Percentiles rank a stretch among this genome's conserved stretches.
Conservation (phyloP, 768 basidiomycete genomes). For the Candolleomyces efflorescens region DNA sequence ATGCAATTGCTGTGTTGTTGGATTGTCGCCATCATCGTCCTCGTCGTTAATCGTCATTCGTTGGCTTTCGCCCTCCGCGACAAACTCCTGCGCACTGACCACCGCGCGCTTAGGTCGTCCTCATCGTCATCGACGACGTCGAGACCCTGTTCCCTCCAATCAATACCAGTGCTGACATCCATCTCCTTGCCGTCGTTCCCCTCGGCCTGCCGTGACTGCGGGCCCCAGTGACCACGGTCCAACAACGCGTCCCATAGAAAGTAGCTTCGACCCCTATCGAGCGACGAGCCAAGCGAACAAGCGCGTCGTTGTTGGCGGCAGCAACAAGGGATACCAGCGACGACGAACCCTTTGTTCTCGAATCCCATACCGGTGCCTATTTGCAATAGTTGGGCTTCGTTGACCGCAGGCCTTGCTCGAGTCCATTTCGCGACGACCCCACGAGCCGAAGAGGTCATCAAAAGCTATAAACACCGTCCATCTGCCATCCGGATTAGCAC, state of each 20-base stretch:
- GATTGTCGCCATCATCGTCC: not conserved
- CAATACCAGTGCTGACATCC: no score
- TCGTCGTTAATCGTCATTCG: no score
- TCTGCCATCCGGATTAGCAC: no score
- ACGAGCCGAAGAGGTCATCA: not conserved
- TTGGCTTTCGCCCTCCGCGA: conserved; percentile 1
- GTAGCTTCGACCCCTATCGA: not conserved
- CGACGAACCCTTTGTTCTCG: not conserved
- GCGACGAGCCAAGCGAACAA: not conserved
- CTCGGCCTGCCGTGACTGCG: no score
- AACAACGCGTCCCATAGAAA: not conserved
- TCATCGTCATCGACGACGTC: not conserved
- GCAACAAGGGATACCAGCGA: not conserved
- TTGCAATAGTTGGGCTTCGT: not conserved
- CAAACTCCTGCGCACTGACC: not conserved
- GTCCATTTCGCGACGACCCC: not conserved
- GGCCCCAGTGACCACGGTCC: no score
- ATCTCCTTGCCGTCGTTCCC: no score
- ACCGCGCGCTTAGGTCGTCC: not conserved
- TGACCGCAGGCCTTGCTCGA: not conserved
- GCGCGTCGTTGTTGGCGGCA: not conserved
- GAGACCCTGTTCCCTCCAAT: not conserved
- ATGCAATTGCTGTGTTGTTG: not conserved
- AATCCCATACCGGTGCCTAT: not conserved
- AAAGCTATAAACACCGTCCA: no score